Conservation (phyloP, 441 rosid genomes). For the Corymbia calophylla region DNA sequence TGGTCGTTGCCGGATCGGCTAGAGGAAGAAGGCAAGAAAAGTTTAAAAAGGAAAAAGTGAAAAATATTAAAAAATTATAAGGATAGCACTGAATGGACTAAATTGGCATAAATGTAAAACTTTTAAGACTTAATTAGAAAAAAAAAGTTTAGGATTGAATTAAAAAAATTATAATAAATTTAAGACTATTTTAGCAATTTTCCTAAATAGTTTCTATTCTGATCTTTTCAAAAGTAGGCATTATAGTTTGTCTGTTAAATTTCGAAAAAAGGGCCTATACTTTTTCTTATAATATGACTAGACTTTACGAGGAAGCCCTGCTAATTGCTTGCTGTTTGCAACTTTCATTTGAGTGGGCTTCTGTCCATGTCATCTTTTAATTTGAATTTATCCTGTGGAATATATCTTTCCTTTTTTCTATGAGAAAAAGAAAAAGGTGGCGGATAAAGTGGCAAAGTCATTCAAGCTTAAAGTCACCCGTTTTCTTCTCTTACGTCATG, state of each 20-base stretch:
- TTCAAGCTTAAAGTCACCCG: not conserved
- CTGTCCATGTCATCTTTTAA: not conserved
- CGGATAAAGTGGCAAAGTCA: not conserved
- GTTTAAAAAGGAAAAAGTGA: too few relatives aligned
- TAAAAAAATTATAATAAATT: too few relatives aligned
- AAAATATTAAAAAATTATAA: too few relatives aligned
- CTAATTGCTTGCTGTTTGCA: not conserved
- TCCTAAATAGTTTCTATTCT: not conserved
- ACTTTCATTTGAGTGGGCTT: not conserved
- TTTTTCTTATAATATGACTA: not conserved
- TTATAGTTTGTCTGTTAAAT: not conserved
- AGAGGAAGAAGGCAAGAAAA: too few relatives aligned
- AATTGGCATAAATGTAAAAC: too few relatives aligned
- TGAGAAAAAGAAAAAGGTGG: not conserved
- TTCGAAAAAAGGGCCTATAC: not conserved
- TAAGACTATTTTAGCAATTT: too few relatives aligned
- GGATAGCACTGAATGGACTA: too few relatives aligned
- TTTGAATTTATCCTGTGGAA: not conserved
- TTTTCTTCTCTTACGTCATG: not conserved
- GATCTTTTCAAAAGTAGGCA: not conserved
- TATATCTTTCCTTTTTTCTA: not conserved
- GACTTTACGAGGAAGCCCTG: not conserved
- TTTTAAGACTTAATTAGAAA: too few relatives aligned
- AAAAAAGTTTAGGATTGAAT: too few relatives aligned
- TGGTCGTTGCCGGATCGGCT: too few relatives aligned